Conservation (phyloP, 2,329 filamentous ascomycete species). For the Dactylella cylindrospora region DNA sequence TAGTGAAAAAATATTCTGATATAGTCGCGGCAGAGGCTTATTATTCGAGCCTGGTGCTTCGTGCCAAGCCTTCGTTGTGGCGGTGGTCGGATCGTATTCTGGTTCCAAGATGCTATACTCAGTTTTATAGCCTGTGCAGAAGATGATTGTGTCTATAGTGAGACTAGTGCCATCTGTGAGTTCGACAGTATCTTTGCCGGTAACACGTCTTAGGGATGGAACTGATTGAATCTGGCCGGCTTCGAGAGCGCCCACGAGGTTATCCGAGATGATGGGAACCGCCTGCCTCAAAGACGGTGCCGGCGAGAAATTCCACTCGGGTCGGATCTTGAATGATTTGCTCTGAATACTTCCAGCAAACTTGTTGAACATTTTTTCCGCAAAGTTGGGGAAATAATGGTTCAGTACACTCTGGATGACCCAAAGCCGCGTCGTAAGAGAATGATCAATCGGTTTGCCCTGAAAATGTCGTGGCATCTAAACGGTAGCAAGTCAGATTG, state of each 20-base stretch:
- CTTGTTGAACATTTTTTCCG: no score
- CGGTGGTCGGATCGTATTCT: conserved; percentile 48
- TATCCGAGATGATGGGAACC: conserved; percentile 50
- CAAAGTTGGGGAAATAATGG: no score
- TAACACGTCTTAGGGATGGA: conserved; percentile 47
- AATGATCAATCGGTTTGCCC: no score
- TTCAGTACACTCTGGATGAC: no score
- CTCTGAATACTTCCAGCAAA: background rate
- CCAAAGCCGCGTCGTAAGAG: no score
- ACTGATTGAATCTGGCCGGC: conserved; percentile 49
- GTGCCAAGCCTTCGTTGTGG: conserved; percentile 13
- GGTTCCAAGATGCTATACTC: conserved; percentile 48
- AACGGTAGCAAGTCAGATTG: no score
- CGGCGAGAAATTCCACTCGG: conserved; percentile 48
- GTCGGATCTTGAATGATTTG: conserved; percentile 26
- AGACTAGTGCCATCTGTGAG: conserved; percentile 50
- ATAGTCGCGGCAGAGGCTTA: conserved; percentile 47
- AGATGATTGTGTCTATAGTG: conserved; percentile 51
- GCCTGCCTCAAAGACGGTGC: conserved; percentile 49
- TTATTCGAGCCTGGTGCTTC: conserved; percentile 20
- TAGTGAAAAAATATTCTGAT: conserved; percentile 51
- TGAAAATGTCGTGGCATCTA: no score
- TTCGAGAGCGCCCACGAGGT: conserved; percentile 49
- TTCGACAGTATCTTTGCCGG: conserved; percentile 48
- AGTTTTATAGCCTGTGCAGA: conserved; percentile 51